phyloP scores from a whole-genome alignment of 1,139 yeast genomes.

The Candida gigantensis region DNA sequence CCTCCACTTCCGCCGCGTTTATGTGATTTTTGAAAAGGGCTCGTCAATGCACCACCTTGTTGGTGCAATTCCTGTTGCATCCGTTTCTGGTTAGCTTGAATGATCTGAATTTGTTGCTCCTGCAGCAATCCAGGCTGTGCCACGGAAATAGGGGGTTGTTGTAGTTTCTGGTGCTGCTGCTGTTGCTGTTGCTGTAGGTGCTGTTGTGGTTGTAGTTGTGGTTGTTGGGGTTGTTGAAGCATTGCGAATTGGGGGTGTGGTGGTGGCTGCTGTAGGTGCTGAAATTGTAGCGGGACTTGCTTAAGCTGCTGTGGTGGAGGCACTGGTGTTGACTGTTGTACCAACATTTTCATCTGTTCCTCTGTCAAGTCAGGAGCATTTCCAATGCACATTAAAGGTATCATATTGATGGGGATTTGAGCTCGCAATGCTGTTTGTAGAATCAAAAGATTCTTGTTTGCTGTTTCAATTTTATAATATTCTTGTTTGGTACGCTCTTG shows the following conservation, averaged over 20 bases:
- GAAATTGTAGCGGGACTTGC: constrained; percentile 5
- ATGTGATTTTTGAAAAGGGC: constrained; percentile 9
- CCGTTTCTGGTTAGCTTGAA: constrained; percentile 8
- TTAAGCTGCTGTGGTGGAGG: constrained; percentile 9
- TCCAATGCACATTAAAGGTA: constrained; percentile 63
- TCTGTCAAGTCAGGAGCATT: constrained; percentile 11
- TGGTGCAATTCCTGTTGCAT: constrained; percentile 10
- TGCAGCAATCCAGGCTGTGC: constrained; percentile 7
- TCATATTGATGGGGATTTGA: constrained; percentile 65
- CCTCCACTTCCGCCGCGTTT: constrained; percentile 8
- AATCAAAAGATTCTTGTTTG: constrained; percentile 60
- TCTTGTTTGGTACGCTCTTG: constrained; percentile 88
- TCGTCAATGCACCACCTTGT: constrained; percentile 1
- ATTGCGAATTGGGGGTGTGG: constrained; percentile 6
- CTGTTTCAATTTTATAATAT: constrained; percentile 64
- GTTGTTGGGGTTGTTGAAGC: constrained; percentile 7
- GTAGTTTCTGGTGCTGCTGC: constrained; percentile 6
- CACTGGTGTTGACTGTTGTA: constrained; percentile 11
- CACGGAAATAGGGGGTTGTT: constrained; percentile 6
- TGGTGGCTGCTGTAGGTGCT: constrained; percentile 10
- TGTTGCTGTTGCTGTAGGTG: constrained; percentile 7
- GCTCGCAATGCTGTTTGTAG: constrained; percentile 61
- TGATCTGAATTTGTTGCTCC: constrained; percentile 8
- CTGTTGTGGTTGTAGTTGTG: constrained; percentile 7
- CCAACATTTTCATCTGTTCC: constrained; percentile 11